phyloP scores from a whole-genome alignment of 176 grass and related monocot genomes.

The Musa beccarii region DNA sequence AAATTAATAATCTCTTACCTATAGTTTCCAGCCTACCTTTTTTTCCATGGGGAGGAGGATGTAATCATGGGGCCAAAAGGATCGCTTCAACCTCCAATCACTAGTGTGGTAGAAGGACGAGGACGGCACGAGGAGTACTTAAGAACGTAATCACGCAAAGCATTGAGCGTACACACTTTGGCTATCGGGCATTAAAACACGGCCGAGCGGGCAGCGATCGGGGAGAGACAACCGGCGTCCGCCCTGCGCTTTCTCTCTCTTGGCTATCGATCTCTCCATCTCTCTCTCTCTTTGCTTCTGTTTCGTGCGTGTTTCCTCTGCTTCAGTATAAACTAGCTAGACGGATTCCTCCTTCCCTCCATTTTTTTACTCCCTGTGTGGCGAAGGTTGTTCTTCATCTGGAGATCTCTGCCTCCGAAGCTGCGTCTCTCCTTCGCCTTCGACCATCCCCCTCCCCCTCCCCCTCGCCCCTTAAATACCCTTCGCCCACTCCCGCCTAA shows the following conservation, averaged over 20 bases:
- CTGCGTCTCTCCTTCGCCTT: constrained; percentile 25
- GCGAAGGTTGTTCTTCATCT: neutral
- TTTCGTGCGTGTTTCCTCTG: too few relatives aligned
- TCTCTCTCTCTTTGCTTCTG: too few relatives aligned
- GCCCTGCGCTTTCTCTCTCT: neutral
- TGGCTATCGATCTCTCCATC: neutral
- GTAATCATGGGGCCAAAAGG: too few relatives aligned
- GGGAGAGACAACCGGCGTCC: neutral
- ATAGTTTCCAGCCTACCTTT: too few relatives aligned
- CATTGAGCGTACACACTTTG: neutral
- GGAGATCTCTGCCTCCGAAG: constrained; percentile 18
- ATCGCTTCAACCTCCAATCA: too few relatives aligned
- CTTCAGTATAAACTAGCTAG: neutral
- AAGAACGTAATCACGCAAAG: too few relatives aligned
- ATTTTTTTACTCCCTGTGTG: neutral
- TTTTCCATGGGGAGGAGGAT: too few relatives aligned
- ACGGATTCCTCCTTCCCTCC: neutral
- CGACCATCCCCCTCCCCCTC: too few relatives aligned
- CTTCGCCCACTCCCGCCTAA: neutral
- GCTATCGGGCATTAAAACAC: too few relatives aligned
- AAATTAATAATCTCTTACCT: too few relatives aligned
- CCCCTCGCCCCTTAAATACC: neutral
- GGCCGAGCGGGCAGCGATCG: neutral
- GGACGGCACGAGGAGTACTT: too few relatives aligned
- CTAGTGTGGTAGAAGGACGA: too few relatives aligned